Evolutionary conservation across 257 asterid genomes (phyloP), one percentile per base, ranked within the genome.

Genomic region (Nicotiana attenuata): DNA sequence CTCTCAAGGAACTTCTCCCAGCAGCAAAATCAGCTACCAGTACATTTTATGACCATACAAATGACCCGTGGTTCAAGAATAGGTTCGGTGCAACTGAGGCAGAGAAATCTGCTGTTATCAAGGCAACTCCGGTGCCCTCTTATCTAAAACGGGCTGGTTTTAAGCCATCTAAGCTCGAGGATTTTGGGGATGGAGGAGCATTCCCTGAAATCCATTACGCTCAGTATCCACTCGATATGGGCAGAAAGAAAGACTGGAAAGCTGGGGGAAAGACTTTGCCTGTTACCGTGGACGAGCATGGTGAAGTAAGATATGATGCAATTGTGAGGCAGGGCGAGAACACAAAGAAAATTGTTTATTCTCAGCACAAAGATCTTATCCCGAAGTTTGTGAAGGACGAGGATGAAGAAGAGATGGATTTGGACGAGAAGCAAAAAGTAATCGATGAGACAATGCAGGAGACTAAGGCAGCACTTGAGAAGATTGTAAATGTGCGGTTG

Each of bases 101-200:
- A 52, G 98, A 92, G 71, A 87, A 82, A 75, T 75, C 89, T 10
- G 91, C 89, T 29, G 76, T 82, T 15, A 81, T 90, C 55, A 91
- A 90, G 85, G 86, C 90, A 65, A 93, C 90, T 84, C 92, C 85
- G 0, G 97, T 93, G 63, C 97, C 97, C 1, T 89, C 86, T 6
- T 93, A 95, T 83, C 77, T 93, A 87, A 93, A 95, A 79, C 88
- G 98, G 52, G 88, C 94, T 0, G 98, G 97, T 35, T 95, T 93
- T 79, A 91, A 90, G 90, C 99, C 98, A 0, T 87, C 93, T 3
- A 92, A 96, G 81, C 92, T 89, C 0, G 97, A 90, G 90, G 97
- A 96, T 71, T 94, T 91, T 76, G 99, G 99, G 1, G 97, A 92
- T 89, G 98, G 98, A 41, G 97, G 98, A 61, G 98, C 97, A 1